These are phyloP conservation scores for Persicaria maculosa DNA, from an alignment of 148 eudicot genomes.

Conservation along the genomic window DNA sequence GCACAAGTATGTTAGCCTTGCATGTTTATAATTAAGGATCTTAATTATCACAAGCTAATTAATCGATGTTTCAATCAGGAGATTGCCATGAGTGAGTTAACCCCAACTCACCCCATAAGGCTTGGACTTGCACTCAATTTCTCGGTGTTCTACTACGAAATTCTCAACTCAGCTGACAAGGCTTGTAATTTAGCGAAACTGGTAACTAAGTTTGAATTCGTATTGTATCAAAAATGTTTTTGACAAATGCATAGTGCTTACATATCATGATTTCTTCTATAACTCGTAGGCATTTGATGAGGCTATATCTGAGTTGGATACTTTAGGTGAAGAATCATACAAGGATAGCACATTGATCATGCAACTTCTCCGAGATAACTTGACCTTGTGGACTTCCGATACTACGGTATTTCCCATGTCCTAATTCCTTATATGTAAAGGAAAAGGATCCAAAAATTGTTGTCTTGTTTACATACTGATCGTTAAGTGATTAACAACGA, in stretches of 20 bases:
- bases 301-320: conserved; percentile 72
- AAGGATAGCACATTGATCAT: conserved; percentile 85
- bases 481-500: background rate
- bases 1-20: conserved; percentile 51
- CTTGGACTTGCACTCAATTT: conserved; percentile 89
- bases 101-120: conserved; percentile 86
- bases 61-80: conserved; percentile 33
- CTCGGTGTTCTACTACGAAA: conserved; percentile 81
- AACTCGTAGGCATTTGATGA: conserved; percentile 56
- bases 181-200: conserved; percentile 82
- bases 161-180: conserved; percentile 76
- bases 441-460: no score
- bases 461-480: background rate
- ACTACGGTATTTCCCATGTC: conserved; percentile 32
- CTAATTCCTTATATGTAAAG: background rate
- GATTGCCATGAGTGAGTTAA: conserved; percentile 66
- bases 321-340: conserved; percentile 74
- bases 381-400: conserved; percentile 80
- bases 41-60: background rate
- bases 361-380: conserved; percentile 78
- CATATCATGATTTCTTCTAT: background rate
- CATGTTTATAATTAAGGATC: background rate
- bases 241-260: background rate
- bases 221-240: background rate
- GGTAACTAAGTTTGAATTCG: conserved; percentile 23